Percentiles rank a stretch among this genome's conserved stretches.
Conservation (phyloP, 1,139 yeast genomes). For the Ashbya aceris region DNA sequence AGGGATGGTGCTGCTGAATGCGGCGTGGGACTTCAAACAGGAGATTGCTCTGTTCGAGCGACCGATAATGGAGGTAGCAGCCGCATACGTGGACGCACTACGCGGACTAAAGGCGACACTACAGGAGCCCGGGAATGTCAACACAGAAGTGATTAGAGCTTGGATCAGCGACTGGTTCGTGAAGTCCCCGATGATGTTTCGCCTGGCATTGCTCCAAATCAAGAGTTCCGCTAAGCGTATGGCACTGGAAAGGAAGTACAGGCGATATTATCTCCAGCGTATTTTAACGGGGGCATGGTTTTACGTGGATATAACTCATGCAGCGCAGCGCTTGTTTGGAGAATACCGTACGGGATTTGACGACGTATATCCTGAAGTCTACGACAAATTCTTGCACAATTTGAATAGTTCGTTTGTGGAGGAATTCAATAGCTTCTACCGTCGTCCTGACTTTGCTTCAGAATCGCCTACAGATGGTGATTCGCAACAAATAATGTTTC, state of each 20-base stretch:
- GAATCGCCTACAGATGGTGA: conserved; percentile 1
- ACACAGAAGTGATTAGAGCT: neutral
- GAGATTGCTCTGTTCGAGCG: neutral
- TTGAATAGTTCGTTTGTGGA: conserved; percentile 2
- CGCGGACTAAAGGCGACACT: neutral
- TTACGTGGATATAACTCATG: conserved; percentile 1
- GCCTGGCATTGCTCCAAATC: neutral
- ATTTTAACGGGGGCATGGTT: conserved; percentile 1
- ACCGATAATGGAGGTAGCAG: conserved; percentile 1
- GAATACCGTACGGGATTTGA: conserved; percentile 3
- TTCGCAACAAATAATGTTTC: neutral
- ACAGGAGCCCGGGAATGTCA: conserved; percentile 2
- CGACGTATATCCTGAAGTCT: neutral
- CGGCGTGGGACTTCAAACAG: neutral
- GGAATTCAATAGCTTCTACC: conserved; percentile 1
- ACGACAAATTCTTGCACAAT: conserved; percentile 1
- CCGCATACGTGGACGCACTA: conserved; percentile 1
- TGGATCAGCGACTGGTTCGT: conserved; percentile 3
- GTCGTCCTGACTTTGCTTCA: neutral
- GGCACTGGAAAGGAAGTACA: conserved; percentile 1
- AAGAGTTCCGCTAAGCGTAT: neutral
- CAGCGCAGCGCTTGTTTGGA: conserved; percentile 2
- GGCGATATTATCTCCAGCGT: conserved; percentile 1
- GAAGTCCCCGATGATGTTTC: conserved; percentile 1
- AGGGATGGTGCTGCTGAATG: neutral